These are phyloP conservation scores for Calonectria pteridis DNA, from an alignment of 2,329 filamentous ascomycete genomes.

Conservation along the genomic window DNA sequence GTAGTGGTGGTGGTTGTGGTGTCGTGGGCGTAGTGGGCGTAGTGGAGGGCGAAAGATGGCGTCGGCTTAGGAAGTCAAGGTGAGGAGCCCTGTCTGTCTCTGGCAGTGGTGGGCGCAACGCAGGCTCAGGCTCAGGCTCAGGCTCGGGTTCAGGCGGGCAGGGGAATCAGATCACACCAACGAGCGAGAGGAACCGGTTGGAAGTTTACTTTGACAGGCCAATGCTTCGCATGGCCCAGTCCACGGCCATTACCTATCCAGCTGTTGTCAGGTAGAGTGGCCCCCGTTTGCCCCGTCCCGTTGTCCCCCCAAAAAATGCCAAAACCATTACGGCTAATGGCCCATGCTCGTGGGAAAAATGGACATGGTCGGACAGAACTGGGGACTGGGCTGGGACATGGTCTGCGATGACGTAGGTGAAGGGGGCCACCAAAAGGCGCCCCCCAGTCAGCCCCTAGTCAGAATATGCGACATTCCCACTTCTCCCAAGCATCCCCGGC, in stretches of 20 bases:
- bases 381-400: constrained; percentile 27
- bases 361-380: constrained; percentile 19
- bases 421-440: constrained; percentile 29
- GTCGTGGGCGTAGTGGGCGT: constrained; percentile 28
- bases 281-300: constrained; percentile 18
- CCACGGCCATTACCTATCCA: not conserved
- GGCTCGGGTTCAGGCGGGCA: not conserved
- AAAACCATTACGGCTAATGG: constrained; percentile 24
- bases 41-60: constrained; percentile 41
- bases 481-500: constrained; percentile 1
- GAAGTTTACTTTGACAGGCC: constrained; percentile 18
- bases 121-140: not conserved
- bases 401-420: constrained; percentile 45
- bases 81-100: constrained; percentile 17
- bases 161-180: constrained; percentile 2
- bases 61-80: constrained; percentile 31
- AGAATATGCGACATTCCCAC: constrained; percentile 18
- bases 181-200: not conserved
- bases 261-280: constrained; percentile 21
- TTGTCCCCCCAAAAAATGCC: constrained; percentile 21
- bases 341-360: constrained; percentile 23
- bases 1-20: constrained; percentile 32
- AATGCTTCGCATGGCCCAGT: constrained; percentile 16
- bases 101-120: not conserved
- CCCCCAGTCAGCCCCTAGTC: constrained; percentile 26